Conservation (phyloP, 1,284 basidiomycete species). For the Fomitopsis pinicola region DNA sequence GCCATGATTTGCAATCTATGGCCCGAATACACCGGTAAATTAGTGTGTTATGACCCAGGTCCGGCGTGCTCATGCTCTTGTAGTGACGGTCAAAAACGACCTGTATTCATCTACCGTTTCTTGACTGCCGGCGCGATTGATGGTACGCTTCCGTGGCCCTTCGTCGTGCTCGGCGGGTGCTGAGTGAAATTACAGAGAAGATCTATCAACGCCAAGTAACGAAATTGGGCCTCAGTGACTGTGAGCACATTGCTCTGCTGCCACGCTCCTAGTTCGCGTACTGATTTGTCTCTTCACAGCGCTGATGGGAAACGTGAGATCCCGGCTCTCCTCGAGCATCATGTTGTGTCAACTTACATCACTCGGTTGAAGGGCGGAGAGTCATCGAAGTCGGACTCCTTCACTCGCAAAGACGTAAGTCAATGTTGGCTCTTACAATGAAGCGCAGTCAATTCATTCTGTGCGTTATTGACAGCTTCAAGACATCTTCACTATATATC, state of each 20-base stretch:
- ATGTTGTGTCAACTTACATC: slow-evolving; percentile 8
- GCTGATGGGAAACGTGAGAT: slow-evolving; percentile 57
- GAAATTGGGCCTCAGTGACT: slow-evolving; percentile 89
- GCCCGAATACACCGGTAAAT: slow-evolving; percentile 90
- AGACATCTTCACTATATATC: slow-evolving; percentile 88
- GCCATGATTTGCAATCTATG: slow-evolving; percentile 95
- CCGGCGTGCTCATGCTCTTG: not conserved
- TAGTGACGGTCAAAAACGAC: slow-evolving; percentile 92
- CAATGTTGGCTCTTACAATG: not conserved
- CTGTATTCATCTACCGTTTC: slow-evolving; percentile 92
- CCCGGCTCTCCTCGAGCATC: not conserved
- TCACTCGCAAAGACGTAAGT: slow-evolving; percentile 83
- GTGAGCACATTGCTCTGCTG: slow-evolving; percentile 42
- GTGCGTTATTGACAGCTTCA: slow-evolving; percentile 49
- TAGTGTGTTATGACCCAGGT: not conserved
- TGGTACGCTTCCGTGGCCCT: slow-evolving; percentile 36
- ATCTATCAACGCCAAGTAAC: slow-evolving; percentile 92
- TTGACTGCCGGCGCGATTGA: slow-evolving; percentile 80
- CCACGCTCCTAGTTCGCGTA: not conserved
- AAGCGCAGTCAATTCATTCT: not conserved
- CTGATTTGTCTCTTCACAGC: slow-evolving; percentile 33
- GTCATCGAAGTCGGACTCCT: slow-evolving; percentile 76
- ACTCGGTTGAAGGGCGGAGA: slow-evolving; percentile 36
- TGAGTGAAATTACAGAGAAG: slow-evolving; percentile 51
- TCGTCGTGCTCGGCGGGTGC: not conserved